Evolutionary conservation across 2,329 filamentous ascomycete species (phyloP), one percentile per base, ranked within the genome.

Genomic region (Cladobotryum protrusum): DNA sequence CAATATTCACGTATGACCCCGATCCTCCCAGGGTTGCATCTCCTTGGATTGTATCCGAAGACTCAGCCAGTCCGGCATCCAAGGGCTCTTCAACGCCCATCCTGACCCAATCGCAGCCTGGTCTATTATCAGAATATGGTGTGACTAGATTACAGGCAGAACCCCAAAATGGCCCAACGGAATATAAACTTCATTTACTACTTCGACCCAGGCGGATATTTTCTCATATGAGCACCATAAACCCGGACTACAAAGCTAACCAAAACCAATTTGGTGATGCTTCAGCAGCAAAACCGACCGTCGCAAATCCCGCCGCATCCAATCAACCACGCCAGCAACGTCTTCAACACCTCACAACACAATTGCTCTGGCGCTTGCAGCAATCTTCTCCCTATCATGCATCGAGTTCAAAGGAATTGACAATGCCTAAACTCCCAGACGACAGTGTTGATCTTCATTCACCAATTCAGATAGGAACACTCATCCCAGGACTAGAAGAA

Each of bases 131-230:
- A 4, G 79, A 85, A 49, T 84, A 82, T 63, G 80, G 78, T 1
- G 80, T 93, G 42, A 86, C 83, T 41, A 89, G 85, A 61, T 72
- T 99, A 14, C 85, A 91, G 55, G 85, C 92, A 12, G 93, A 99
- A 66, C 92, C 92, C 5, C 91, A 97, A 63, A 86, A 95, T 55
- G 93, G 93, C 0, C 90, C 93, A 15, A 95, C 89, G 1, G 93
- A 99, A 69, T 99, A 99, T 71, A 99, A 99, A 67, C 72, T 99
- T 40, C 93, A 97, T 69, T 74, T 99, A 5, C 77, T 97, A 6
- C 72, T 96, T 46, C 83, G 90, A 34, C 84, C 87, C 14, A 79
- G 92, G 51, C 80, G 89, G 54, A 81, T 79, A 6, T 95, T 91
- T 66, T 77, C 76, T 34, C 79, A 77, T 32, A 85, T 85, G 64